A percentile compares a stretch with the other conserved stretches of the same genome.
Evolutionary conservation across 352 stramenopile genomes (phyloP).

Genomic region (Globisporangium alternatum): DNA sequence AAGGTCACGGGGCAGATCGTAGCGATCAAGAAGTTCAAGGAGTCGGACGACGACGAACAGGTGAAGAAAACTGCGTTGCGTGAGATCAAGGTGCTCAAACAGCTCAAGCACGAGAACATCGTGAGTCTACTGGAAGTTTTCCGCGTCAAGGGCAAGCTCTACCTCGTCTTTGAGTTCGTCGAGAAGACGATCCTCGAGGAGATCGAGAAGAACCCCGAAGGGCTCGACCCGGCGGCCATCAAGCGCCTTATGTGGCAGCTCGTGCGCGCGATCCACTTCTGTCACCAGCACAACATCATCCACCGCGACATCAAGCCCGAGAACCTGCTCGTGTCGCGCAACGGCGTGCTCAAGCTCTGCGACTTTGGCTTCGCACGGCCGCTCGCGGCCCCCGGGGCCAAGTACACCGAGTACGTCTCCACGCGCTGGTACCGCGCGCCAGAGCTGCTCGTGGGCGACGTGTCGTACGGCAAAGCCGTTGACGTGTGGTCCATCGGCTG

Average conservation of each 20-base stretch:
- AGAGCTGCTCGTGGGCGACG: slow-evolving; percentile 88
- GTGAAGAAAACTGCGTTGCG: slow-evolving; percentile 85
- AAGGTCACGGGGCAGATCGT: slow-evolving; percentile 82
- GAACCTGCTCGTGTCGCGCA: slow-evolving; percentile 85
- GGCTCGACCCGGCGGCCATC: slow-evolving; percentile 57
- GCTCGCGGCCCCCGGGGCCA: slow-evolving; percentile 57
- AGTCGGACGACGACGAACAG: slow-evolving; percentile 87
- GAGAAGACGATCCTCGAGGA: slow-evolving; percentile 88
- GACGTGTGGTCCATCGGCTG: slow-evolving; percentile 97
- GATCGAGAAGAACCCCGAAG: slow-evolving; percentile 86
- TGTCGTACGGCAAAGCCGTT: slow-evolving; percentile 94
- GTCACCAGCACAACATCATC: slow-evolving; percentile 94
- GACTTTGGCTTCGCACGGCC: slow-evolving; percentile 86
- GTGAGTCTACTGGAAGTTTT: slow-evolving; percentile 87
- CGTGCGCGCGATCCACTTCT: slow-evolving; percentile 88
- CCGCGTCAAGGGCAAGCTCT: slow-evolving; percentile 80
- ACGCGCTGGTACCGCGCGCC: slow-evolving; percentile 95
- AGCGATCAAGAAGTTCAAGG: slow-evolving; percentile 92
- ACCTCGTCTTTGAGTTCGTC: slow-evolving; percentile 87
- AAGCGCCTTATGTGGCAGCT: slow-evolving; percentile 86
- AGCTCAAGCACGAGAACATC: slow-evolving; percentile 87
- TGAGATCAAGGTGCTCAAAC: slow-evolving; percentile 85
- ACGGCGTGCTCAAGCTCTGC: slow-evolving; percentile 93
- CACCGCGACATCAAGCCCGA: slow-evolving; percentile 83
- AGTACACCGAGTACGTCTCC: slow-evolving; percentile 89